Base-by-base conservation (phyloP, 768 basidiomycete genomes). In the Nidularia pulvinata region DNA sequence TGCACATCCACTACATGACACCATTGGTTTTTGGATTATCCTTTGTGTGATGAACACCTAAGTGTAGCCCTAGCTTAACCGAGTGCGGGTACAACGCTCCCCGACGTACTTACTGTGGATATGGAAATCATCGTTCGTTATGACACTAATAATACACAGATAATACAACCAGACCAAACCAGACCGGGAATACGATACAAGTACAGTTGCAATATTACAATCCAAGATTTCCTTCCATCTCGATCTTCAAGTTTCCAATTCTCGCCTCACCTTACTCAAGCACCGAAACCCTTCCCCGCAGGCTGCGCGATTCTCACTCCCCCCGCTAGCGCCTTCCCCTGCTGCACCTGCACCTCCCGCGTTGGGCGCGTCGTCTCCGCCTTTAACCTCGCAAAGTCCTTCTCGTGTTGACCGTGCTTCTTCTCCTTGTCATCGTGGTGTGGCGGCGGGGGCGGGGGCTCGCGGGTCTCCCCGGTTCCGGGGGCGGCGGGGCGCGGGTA, bases 231-330 rank as follows among this genome's bases (percentile, higher is more conserved):
- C 25, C 25, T 25, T 25, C 25, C 25, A 25, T 25, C 25, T 4
- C 25, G 4, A 25, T 25, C 25, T 25, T 25, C 25, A 25, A 25
- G 25, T 25, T 25, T 25, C 25, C 25, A 4, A 25, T 25, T 25
- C 25, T 25, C 25, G 39, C 16, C 39, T 42, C 11, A 42, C 39
- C 39, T 25, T 33, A 13, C 33, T 62, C 52, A 65, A 51, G 63
- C 51, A 42, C 57, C 59, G 14, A 66, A 55, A 6, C 37, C 54
- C 56, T 72, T 84, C 32, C 81, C 81, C 47, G 73, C 77, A 43
- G 85, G 85, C 61, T 87, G 85, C 3, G 72, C 75, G 54, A 87
- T 86, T 52, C 85, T 71, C 32, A 77, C 81, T 1, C 63, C 76
- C 14, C 75, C 79, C 57, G 76, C 77, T 0, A 56, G 64, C 42